Base-by-base conservation (phyloP, 495 filamentous ascomycete genomes). In the Xylaria grammica region DNA sequence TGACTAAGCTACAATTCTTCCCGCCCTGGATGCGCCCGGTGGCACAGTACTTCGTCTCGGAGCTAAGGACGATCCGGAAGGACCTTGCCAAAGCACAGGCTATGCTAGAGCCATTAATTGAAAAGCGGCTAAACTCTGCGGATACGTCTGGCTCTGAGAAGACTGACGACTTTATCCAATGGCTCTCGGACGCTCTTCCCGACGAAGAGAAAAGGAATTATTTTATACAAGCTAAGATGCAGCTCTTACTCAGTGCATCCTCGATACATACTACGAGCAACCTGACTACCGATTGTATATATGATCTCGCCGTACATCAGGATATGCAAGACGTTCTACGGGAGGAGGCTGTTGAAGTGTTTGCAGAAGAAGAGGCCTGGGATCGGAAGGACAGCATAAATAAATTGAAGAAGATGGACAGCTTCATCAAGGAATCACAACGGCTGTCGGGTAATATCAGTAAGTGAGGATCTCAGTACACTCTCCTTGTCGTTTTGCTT, bases 391-490 rank as follows among this genome's bases (percentile, higher is more conserved):
- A 75, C 13, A 78, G 72, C 53, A 70, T 85, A 62, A 51, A 50
- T 3, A 72, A 76, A 55, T 70, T 87, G 61, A 75, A 74, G 54
- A 83, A 83, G 67, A 57, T 87, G 58, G 85, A 88, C 69, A 82
- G 78, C 60, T 85, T 86, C 67, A 78, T 86, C 52, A 82, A 84
- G 50, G 85, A 88, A 65, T 73, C 75, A 10, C 78, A 80, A 57
- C 73, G 85, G 5, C 70, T 81, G 29, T 78, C 80, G 17, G 69
- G 74, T 6, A 77, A 75, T 61, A 24, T 79, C 30, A 74, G 79
- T 77, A 75, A 72, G 78, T 77, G 26, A 63, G 61, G 44, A 30
- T 40, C 48, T n/a, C 7, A 2, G 17, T 6, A 26, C 6, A 48
- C n/a, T 13, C 17, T 17, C 4, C 24, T 19, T 4, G 2, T 52